These are phyloP conservation scores for Fraxinus greggii DNA, from an alignment of 305 asterid species.

Conservation along the genomic window DNA sequence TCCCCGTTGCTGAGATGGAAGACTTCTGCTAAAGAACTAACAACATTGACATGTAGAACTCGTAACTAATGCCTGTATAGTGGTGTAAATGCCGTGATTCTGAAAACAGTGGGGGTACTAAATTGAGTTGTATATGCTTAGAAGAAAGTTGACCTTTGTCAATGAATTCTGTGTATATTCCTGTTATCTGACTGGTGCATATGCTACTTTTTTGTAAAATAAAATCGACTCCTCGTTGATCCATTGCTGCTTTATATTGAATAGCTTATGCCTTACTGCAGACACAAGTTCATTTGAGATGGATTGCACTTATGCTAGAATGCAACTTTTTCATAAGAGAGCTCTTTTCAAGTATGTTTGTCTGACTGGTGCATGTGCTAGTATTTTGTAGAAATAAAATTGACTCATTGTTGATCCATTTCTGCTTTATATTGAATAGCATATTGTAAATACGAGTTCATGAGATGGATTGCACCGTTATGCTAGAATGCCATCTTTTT, in stretches of 20 bases:
- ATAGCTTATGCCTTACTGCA: neutral
- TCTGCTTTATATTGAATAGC: neutral
- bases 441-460: neutral
- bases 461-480: neutral
- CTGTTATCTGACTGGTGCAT: slow-evolving; percentile 11
- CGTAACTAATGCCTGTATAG: neutral
- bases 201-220: neutral
- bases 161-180: neutral
- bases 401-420: neutral
- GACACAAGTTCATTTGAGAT: neutral
- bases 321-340: neutral
- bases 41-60: slow-evolving; percentile 20
- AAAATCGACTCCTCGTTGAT: neutral
- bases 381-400: neutral
- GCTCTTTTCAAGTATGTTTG: neutral
- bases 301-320: neutral
- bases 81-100: slow-evolving; percentile 16
- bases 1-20: slow-evolving; percentile 19
- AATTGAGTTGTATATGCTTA: slow-evolving; percentile 24
- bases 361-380: neutral
- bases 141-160: slow-evolving; percentile 8
- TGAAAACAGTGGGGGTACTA: slow-evolving; percentile 18
- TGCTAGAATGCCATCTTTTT: neutral
- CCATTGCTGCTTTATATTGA: neutral
- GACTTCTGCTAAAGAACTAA: neutral